Evolutionary conservation across 169 alveolate species (phyloP), one percentile per base, ranked within the genome.

Genomic region (Theileria equi): DNA sequence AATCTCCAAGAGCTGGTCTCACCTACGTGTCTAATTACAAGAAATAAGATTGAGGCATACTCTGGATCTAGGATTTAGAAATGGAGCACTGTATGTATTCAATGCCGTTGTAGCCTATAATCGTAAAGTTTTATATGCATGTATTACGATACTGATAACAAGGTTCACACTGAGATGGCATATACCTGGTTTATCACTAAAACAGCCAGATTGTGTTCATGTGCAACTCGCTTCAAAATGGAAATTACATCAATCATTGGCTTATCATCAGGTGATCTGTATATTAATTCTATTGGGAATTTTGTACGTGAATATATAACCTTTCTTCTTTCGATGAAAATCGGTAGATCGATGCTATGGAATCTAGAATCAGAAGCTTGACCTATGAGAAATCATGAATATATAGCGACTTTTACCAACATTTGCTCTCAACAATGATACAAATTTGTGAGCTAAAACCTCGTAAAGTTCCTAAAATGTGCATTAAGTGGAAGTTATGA

Each of bases 1-100:
- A 25, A 32, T 63, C 76, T n/a, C 83, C 83, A 6, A 73, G 78
- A 2, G 78, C 66, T 1, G 83, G 83, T 29, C 52, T 73, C 0
- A 61, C 35, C 83, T 63, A 44, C 8, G 17, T 7, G 8, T 17
- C 21, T 36, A 2, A 50, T 50, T 4, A 50, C 21, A 5, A 8
- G 11, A 1, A 25, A 11, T 17, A 31, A 31, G 13, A 17, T 23
- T 2, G 13, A 3, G 25, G 34, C 48, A 31, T 50, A 50, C 61
- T 19, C 34, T 21, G 21, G 61, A n/a, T 50, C 61, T 50, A 17
- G 61, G 61, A 19, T 50, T 50, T 11, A 50, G 34, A 32, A 50
- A 50, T 50, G 61, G 61, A 17, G 34, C 34, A 21, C 34, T 50
- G 61, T 32, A 31, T 23, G 16, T 17, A 17, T 21, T 23, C 13